Percentiles rank a stretch among this genome's conserved stretches.
phyloP scores from a whole-genome alignment of 73 alveolate species.

The Breviolum minutum region DNA sequence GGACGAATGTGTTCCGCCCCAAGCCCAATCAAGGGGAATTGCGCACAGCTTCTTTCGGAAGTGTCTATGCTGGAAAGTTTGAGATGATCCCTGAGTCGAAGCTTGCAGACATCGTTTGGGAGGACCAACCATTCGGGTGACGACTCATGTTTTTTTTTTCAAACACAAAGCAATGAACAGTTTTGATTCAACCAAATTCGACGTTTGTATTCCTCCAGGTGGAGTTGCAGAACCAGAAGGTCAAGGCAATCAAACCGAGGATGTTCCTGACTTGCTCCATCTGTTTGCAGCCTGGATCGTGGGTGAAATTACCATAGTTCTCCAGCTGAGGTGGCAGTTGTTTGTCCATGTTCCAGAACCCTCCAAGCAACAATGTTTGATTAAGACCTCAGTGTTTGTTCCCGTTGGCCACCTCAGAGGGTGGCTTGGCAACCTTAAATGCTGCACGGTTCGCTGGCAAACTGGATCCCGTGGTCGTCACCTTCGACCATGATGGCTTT shows the following conservation, averaged over 20 bases:
- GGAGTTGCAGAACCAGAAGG: neutral
- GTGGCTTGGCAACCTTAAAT: neutral
- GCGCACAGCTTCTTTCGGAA: neutral
- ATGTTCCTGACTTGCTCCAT: neutral
- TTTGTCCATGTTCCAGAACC: too few species aligned
- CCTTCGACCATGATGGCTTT: too few species aligned
- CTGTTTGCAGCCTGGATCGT: neutral
- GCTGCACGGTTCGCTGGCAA: too few species aligned
- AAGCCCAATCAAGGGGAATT: neutral
- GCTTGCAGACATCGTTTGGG: neutral
- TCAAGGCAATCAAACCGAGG: neutral
- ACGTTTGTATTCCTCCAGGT: neutral
- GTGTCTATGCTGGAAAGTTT: neutral
- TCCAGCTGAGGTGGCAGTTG: too few species aligned
- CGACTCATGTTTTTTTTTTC: neutral
- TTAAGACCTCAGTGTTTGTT: neutral
- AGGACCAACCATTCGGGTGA: neutral
- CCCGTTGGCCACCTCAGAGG: neutral
- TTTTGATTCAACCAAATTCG: too few species aligned
- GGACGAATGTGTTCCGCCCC: conserved; percentile 2
- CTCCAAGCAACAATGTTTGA: too few species aligned
- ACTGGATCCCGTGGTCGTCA: too few species aligned
- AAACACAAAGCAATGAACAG: too few species aligned
- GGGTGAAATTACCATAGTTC: neutral
- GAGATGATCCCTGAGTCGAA: neutral